phyloP scores from a whole-genome alignment of 345 rosid genomes.

The Schrenkiella parvula region DNA sequence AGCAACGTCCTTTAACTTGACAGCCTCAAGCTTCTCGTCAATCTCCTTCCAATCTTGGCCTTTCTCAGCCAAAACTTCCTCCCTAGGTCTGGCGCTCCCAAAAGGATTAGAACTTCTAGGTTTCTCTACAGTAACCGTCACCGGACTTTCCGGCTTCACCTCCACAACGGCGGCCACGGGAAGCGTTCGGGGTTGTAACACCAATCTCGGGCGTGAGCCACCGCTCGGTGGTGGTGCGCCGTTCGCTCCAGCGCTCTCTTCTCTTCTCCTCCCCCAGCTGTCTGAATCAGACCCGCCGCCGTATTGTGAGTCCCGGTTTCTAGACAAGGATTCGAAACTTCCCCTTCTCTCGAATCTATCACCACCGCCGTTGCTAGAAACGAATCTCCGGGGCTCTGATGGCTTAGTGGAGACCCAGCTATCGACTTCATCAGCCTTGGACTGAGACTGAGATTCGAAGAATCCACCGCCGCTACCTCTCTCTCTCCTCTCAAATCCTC shows the following conservation, averaged over 20 bases:
- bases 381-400: conserved; percentile 41
- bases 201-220: conserved; percentile 56
- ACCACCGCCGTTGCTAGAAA: conserved; percentile 21
- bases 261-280: conserved; percentile 75
- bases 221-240: conserved; percentile 1
- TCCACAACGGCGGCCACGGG: conserved; percentile 36
- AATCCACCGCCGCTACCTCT: conserved; percentile 42
- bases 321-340: conserved; percentile 64
- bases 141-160: conserved; percentile 27
- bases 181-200: conserved; percentile 70
- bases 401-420: conserved; percentile 71
- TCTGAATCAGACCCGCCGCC: conserved; percentile 52
- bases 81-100: conserved; percentile 94
- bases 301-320: conserved; percentile 42
- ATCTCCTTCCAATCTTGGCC: conserved; percentile 92
- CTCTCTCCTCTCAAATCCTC: conserved; percentile 58
- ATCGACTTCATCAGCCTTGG: conserved; percentile 86
- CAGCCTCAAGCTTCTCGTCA: conserved; percentile 73
- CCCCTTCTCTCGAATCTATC: conserved; percentile 55
- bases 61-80: conserved; percentile 89
- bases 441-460: conserved; percentile 58
- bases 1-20: conserved; percentile 45
- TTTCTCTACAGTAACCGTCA: conserved; percentile 34
- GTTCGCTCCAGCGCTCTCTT: conserved; percentile 37
- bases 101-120: conserved; percentile 72